These are phyloP conservation scores for Leccinum rimulosum DNA, from an alignment of 768 basidiomycete genomes.

Conservation along the genomic window DNA sequence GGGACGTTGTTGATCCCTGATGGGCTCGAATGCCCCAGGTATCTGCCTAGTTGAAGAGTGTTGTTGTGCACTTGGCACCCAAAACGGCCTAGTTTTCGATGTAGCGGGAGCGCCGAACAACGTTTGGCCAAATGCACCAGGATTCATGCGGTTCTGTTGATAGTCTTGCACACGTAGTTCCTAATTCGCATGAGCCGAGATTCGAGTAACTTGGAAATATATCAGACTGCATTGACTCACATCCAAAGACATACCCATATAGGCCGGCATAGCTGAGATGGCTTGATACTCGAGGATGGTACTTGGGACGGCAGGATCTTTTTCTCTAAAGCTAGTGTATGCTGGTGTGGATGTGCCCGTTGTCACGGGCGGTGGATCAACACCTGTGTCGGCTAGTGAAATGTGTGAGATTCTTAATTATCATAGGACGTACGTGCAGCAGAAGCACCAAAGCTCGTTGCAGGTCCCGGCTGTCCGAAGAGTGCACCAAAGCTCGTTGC, in stretches of 20 bases:
- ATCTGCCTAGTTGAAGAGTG: neutral
- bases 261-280: conserved; percentile 77
- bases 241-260: conserved; percentile 75
- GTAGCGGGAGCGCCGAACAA: neutral
- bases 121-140: neutral
- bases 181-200: neutral
- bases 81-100: neutral
- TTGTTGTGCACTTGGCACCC: neutral
- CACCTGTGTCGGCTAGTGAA: conserved; percentile 34
- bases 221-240: conserved; percentile 34
- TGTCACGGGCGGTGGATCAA: conserved; percentile 50
- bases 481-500: conserved; percentile 41
- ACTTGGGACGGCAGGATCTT: conserved; percentile 51
- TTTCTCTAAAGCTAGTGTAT: conserved; percentile 59
- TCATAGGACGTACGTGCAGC: conserved; percentile 29
- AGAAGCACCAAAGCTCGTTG: conserved; percentile 42
- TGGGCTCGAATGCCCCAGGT: neutral
- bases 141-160: neutral
- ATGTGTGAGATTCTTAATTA: conserved; percentile 9
- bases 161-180: neutral
- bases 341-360: conserved; percentile 33
- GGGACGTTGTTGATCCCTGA: neutral
- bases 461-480: conserved; percentile 46
- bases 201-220: neutral
- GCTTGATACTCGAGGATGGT: conserved; percentile 71